Base-by-base conservation (phyloP, 352 stramenopile species). In the Globisporangium viniferum region DNA sequence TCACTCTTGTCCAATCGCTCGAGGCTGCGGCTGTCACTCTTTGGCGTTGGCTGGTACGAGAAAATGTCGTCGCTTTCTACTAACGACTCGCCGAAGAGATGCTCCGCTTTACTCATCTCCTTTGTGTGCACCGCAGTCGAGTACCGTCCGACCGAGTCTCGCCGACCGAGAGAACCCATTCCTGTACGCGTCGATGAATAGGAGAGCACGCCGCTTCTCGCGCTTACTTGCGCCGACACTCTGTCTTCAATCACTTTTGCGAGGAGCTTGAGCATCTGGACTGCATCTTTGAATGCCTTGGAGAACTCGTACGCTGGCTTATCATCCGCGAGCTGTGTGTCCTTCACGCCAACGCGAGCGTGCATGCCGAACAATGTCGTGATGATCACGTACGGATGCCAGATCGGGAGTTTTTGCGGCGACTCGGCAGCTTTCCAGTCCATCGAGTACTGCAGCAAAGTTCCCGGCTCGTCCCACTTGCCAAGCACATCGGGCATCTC, bases 361-460 rank as follows among this genome's bases (percentile, higher is more conserved):
- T 93, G 84, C 82, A 95, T 90, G 3, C 88, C 88, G 56, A 93
- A 95, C 12, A 95, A 74, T 36, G 88, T 95, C 33, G 88, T 94
- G 9, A 95, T 69, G 22, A 95, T 71, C 18, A 93, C 86, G 31
- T 91, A 95, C 20, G 88, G 86, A 69, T 95, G 88, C 88, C 88
- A 95, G 39, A 94, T 80, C 15, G 88, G 88, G 9, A 92, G 76
- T 61, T 95, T 91, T 64, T 93, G 85, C 5, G 82, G 81, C 18
- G 73, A 82, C 41, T 90, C 81, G 7, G 70, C 56, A 20, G 82
- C 76, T 75, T 95, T 93, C 87, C 84, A 93, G 51, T 92, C 84
- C 85, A 93, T 93, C 0, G 83, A 80, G 53, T 83, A 66, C 59
- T 93, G 84, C 20, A 92, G 36, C 29, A 93, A 62, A 14, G 74